These are phyloP conservation scores for Chlorella sp. DNA, from an alignment of 139 green algal genomes.

Conservation along the genomic window DNA sequence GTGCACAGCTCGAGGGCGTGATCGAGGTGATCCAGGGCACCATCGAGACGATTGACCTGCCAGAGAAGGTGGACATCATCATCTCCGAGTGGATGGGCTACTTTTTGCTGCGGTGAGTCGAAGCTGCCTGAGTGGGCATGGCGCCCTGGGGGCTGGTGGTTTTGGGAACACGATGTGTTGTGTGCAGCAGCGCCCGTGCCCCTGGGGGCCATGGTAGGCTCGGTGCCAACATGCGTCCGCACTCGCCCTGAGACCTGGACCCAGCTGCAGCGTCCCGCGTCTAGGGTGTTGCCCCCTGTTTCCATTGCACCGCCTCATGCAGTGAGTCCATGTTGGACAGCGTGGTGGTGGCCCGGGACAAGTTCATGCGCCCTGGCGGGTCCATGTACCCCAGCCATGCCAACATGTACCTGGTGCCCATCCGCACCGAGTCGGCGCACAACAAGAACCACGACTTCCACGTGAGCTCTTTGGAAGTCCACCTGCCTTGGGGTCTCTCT, in stretches of 20 bases:
- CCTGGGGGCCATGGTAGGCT: too few species aligned
- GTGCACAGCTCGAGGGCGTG: constrained; percentile 60
- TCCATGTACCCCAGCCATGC: constrained; percentile 91
- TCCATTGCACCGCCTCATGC: too few species aligned
- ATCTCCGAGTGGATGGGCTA: constrained; percentile 94
- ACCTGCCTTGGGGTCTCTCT: too few species aligned
- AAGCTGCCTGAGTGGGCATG: too few species aligned
- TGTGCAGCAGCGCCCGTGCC: too few species aligned
- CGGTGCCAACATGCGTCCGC: too few species aligned
- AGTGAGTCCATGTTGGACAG: constrained; percentile 93
- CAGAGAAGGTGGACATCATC: constrained; percentile 96
- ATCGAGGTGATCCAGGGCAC: constrained; percentile 94
- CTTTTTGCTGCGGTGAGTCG: constrained; percentile 79
- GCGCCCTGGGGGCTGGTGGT: too few species aligned
- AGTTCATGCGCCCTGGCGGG: constrained; percentile 85
- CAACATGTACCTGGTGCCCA: constrained; percentile 81
- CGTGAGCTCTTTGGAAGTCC: too few species aligned
- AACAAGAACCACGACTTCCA: constrained; percentile 54
- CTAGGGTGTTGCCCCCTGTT: too few species aligned
- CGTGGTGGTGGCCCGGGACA: constrained; percentile 82
- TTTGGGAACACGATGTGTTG: too few species aligned
- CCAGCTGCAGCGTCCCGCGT: too few species aligned
- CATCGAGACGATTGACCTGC: constrained; percentile 88
- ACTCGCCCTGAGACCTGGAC: too few species aligned
- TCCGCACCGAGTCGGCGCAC: constrained; percentile 43